A percentile compares a stretch with the other conserved stretches of the same genome.
Conservation (phyloP, 768 basidiomycete species). For the Daedaleopsis sinensis region DNA sequence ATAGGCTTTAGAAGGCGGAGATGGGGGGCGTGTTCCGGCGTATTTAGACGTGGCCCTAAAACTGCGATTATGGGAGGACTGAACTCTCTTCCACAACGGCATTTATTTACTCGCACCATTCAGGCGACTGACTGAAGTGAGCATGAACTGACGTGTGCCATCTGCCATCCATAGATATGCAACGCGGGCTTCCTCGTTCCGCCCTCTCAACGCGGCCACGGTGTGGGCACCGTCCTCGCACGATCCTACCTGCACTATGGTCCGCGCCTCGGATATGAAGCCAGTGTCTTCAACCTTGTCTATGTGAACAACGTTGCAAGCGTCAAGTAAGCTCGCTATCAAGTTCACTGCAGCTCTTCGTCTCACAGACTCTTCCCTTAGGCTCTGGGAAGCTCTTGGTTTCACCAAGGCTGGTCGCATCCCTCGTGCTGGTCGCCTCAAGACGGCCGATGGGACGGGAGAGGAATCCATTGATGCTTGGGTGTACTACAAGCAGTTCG, state of each 20-base stretch:
- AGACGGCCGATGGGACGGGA: conserved; percentile 61
- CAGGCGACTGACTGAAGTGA: background rate
- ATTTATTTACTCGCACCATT: too few species aligned
- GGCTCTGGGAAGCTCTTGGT: conserved; percentile 83
- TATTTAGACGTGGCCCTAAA: background rate
- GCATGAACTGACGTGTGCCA: background rate
- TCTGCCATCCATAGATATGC: conserved; percentile 60
- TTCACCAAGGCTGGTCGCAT: conserved; percentile 82
- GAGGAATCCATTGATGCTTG: conserved; percentile 92
- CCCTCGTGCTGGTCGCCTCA: conserved; percentile 74
- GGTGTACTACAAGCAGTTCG: conserved; percentile 82
- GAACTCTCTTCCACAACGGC: too few species aligned
- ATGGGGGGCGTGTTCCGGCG: background rate
- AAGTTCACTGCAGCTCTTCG: background rate
- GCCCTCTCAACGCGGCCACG: conserved; percentile 63
- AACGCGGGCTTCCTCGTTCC: conserved; percentile 87
- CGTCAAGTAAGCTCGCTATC: conserved; percentile 49
- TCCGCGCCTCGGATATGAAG: conserved; percentile 74
- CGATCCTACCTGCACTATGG: conserved; percentile 81
- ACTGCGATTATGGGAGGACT: background rate
- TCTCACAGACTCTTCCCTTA: conserved; percentile 24
- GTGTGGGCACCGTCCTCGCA: conserved; percentile 74
- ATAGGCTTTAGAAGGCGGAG: too few species aligned
- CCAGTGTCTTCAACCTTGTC: conserved; percentile 90
- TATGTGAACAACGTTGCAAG: conserved; percentile 84